Evolutionary conservation across 768 basidiomycete species (phyloP), one percentile per base, ranked within the genome.

Genomic region (Ramaria sp.): DNA sequence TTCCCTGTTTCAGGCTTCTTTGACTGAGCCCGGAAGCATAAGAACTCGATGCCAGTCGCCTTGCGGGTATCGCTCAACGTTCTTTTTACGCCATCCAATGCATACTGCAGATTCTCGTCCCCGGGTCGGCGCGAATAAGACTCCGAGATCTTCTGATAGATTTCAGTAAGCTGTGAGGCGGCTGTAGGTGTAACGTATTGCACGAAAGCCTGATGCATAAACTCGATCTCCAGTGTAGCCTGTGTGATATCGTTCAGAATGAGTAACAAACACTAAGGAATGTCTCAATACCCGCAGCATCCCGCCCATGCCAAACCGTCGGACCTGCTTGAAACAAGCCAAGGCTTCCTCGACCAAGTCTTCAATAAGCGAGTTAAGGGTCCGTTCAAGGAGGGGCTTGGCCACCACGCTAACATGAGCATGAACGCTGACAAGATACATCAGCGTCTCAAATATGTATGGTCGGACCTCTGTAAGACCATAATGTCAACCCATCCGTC

Each of bases 211-310:
- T 98, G 96, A 69, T 99, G 95, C 77, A 98, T 84, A 74, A 98
- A 98, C 72, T 98, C 96, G 62, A 98, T 96, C 70, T 98, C 95
- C 27, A 99, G 83, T 4, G 96, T 98, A 13, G 96, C 96, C 93
- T 97, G 67, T 20, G 15, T 10, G 42, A 43, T 19, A 50, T 45
- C n/a, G 30, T 50, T 27, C 30, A 33, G 11, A 20, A 17, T 17
- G 7, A 27, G 24, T 19, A n/a, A 19, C 41, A 11, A 43, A 38
- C 38, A 17, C 17, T 38, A 12, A 42, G 34, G 30, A 47, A 39
- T 27, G 20, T 34, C 39, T 27, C 76, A 86, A 59, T 67, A 96
- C 94, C 49, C 91, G 82, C 45, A 99, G 78, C 96, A 98, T 98
- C 9, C 96, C 96, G 31, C 96, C 96, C 86, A 97, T 96, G 17